Evolutionary conservation across 2,329 filamentous ascomycete species (phyloP).

Genomic region (Paecilomyces niveus): DNA sequence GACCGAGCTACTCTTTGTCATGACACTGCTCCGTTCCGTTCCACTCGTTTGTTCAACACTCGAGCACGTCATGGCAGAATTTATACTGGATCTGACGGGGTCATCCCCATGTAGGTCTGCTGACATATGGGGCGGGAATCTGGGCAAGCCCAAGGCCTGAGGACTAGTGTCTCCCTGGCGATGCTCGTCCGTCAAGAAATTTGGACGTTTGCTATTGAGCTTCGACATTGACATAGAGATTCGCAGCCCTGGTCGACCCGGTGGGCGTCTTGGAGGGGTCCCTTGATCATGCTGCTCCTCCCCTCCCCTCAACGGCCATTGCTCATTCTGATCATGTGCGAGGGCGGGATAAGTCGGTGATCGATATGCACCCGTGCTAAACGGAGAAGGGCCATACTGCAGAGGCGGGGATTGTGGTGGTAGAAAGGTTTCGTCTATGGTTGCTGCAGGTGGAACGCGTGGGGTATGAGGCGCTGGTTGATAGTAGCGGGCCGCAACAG

Average conservation of each 20-base stretch:
- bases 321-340: constrained; percentile 11
- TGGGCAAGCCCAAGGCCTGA: constrained; percentile 20
- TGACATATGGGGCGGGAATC: constrained; percentile 22
- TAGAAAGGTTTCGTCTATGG: background rate
- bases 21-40: constrained; percentile 77
- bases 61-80: constrained; percentile 56
- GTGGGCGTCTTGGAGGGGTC: constrained; percentile 13
- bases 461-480: background rate
- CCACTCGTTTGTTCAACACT: constrained; percentile 51
- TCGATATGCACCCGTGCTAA: constrained; percentile 12
- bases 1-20: constrained; percentile 71
- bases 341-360: constrained; percentile 8
- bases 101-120: constrained; percentile 24
- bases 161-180: constrained; percentile 15
- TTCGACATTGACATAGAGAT: constrained; percentile 32
- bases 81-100: constrained; percentile 48
- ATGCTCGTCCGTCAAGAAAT: constrained; percentile 18
- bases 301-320: constrained; percentile 12
- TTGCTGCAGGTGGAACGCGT: background rate
- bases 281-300: constrained; percentile 16
- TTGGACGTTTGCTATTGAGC: constrained; percentile 21
- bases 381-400: background rate
- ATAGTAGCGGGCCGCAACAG: background rate
- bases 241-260: constrained; percentile 20
- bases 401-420: background rate